Evolutionary conservation across 306 rosid species (phyloP).

Genomic region (Prosopis cineraria): DNA sequence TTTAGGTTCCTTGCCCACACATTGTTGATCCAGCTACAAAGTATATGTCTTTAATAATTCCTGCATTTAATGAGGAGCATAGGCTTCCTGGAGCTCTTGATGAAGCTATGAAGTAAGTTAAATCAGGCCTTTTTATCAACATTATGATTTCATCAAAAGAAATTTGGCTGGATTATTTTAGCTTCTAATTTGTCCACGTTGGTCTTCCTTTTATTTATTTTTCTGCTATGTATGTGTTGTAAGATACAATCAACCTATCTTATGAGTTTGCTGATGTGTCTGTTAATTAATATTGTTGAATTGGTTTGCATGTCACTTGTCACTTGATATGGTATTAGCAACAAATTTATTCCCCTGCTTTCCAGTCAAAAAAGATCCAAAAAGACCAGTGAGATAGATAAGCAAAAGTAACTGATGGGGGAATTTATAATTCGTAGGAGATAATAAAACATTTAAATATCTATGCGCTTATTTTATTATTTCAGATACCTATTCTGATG

Average conservation of each 20-base stretch:
- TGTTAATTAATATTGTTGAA: neutral
- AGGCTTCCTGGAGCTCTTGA: constrained; percentile 91
- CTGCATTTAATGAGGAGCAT: constrained; percentile 84
- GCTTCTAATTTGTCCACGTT: constrained; percentile 12
- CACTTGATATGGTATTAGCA: neutral
- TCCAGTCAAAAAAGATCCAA: neutral
- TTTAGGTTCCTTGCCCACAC: constrained; percentile 79
- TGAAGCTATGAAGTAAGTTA: constrained; percentile 80
- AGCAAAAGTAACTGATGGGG: neutral
- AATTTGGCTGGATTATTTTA: neutral
- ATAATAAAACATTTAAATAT: neutral
- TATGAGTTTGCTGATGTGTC: neutral
- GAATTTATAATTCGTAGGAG: neutral
- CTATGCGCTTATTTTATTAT: neutral
- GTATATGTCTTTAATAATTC: constrained; percentile 83
- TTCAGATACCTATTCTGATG: neutral
- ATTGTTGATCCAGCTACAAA: constrained; percentile 86
- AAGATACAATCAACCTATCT: neutral
- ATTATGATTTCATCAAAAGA: neutral
- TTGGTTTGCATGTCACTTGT: neutral
- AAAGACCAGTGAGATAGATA: neutral
- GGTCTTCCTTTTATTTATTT: neutral
- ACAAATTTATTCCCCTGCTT: constrained; percentile 18
- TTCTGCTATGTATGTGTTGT: neutral
- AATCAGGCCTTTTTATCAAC: constrained; percentile 2